Evolutionary conservation across 192 early-diverging fungal species (phyloP), one percentile per base, ranked within the genome.

Genomic region (Coemansia guatemalensis): DNA sequence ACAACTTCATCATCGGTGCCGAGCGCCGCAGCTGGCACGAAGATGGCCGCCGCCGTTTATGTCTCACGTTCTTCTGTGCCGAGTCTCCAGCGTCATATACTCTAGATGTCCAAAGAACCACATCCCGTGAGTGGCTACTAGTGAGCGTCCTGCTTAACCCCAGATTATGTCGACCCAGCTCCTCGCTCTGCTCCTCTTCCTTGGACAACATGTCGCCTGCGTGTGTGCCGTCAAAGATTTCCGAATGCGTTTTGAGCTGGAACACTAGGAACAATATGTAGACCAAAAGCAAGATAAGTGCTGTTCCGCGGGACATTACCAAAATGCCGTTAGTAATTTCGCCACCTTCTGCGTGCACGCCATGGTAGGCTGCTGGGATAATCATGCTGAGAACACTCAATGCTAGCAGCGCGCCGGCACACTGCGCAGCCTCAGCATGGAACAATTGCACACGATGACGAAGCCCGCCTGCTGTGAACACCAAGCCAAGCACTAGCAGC

Each of bases 401-500:
- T 0, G 86, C 83, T 58, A 92, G 48, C 8, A 92, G 74, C 25
- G 87, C 82, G 27, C 86, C 81, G 1, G 87, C 87, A 9, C 89
- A 90, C 69, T 90, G 85, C 18, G 90, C 88, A 27, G 86, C 89
- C 53, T 87, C 89, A 1, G 78, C 67, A 55, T 90, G 88, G 71
- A 90, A 92, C 9, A 68, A 52, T 71, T 92, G 90, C 52, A 84
- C 78, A 9, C 78, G 73, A 56, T 87, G 86, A 25, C 85, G 79
- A 20, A 87, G 26, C 8, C 95, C 95, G 48, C 94, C 95, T n/a
- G 79, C 68, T 18, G 95, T 56, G 68, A 98, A 98, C 47, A 89
- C 92, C 23, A 88, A 87, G 17, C 96, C 96, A 5, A 95, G 83
- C 1, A 97, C 88, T 56, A 98, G 83, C 33, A 98, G 76, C 73